Evolutionary conservation across 2,329 filamentous ascomycete genomes (phyloP), one percentile per base, ranked within the genome.

Genomic region (Monilinia polystroma): DNA sequence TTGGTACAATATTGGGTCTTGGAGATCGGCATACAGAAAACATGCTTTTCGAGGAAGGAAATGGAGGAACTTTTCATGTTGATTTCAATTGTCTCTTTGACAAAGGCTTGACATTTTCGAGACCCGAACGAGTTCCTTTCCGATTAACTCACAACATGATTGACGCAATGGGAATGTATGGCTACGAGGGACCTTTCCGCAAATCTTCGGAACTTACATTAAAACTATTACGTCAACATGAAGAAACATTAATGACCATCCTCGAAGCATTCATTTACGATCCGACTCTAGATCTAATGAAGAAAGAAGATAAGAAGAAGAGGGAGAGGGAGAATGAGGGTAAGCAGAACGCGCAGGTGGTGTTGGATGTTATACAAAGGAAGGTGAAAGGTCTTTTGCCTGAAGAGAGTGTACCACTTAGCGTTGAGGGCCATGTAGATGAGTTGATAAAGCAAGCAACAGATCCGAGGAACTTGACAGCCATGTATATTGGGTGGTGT

Each of bases 41-140:
- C 78, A 92, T 99, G 66, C 86, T 97, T 41, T 87, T 99, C 43
- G 93, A 98, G 78, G 92, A 98, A 80, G 90, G 91, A 66, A 96
- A 93, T 71, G 95, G 96, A 55, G 94, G 94, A 63, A 88, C 96
- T 2, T 91, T 99, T 78, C 95, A 99, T 78, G 96, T 99, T 56
- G 95, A 99, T 79, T 99, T 99, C 84, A 99, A 99, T 80, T 99
- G 96, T 78, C 87, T 99, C 5, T 99, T 99, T 77, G 96, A 99
- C 81, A 99, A 99, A 76, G 95, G 95, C 1, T 85, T 94, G 52
- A 97, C 93, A 0, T 98, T 99, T 76, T 90, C 93, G 70, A 96
- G 96, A 78, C 94, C 95, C 0, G 95, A 99, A 78, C 84, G 90
- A 41, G 95, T 99, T 1, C 96, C 95, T 2, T 99, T 99, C 83